Conservation (phyloP, 257 asterid species). For the Solanum sitiens region DNA sequence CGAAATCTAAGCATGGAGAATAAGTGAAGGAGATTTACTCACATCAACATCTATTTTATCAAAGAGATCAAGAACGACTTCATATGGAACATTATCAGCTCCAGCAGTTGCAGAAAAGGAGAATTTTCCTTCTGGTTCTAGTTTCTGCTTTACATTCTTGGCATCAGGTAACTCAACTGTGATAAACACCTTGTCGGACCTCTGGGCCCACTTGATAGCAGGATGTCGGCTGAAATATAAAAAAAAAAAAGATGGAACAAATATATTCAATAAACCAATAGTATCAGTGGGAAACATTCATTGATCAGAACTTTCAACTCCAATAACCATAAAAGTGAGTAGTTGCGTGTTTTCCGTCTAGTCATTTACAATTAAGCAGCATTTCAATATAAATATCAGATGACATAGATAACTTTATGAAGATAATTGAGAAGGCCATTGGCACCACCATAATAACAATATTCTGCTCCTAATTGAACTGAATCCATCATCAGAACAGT, state of each 20-base stretch:
- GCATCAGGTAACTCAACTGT: slow-evolving; percentile 69
- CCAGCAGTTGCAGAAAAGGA: slow-evolving; percentile 51
- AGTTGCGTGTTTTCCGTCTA: not conserved
- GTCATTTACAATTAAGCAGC: not conserved
- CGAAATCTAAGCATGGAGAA: not conserved
- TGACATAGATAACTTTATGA: not conserved
- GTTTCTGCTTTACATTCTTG: slow-evolving; percentile 44
- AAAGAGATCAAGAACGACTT: slow-evolving; percentile 39
- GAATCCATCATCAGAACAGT: not conserved
- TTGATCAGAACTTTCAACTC: not conserved
- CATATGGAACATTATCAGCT: slow-evolving; percentile 31
- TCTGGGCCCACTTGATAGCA: slow-evolving; percentile 65
- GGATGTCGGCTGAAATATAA: slow-evolving; percentile 45
- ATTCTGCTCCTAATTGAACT: not conserved
- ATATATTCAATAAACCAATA: not conserved
- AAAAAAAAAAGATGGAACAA: not conserved
- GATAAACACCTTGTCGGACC: slow-evolving; percentile 41
- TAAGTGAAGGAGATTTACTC: slow-evolving; percentile 8
- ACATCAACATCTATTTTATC: slow-evolving; percentile 59
- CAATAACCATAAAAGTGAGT: not conserved
- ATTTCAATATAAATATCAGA: not conserved
- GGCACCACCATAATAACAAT: not conserved
- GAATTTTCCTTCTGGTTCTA: slow-evolving; percentile 60
- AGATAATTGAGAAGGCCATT: not conserved
- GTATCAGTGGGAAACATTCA: not conserved